phyloP scores from a whole-genome alignment of 495 filamentous ascomycete species.

The Trichoderma orchidacearum region DNA sequence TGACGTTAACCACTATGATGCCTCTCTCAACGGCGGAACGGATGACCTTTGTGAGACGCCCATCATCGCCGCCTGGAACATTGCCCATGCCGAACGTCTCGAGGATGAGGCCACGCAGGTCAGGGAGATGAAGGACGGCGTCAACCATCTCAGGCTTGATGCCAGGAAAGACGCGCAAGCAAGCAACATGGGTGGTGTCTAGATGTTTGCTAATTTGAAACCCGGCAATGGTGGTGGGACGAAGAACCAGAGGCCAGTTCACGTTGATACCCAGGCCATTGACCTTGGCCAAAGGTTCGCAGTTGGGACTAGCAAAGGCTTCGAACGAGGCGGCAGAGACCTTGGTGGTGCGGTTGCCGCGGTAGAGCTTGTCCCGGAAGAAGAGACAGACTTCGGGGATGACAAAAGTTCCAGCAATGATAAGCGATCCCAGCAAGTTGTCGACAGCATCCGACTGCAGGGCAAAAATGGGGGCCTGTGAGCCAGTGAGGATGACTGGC shows the following conservation, averaged over 20 bases:
- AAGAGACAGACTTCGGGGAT: constrained; percentile 94
- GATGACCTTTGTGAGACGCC: constrained; percentile 69
- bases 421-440: constrained; percentile 82
- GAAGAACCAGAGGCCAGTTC: constrained; percentile 67
- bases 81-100: constrained; percentile 97
- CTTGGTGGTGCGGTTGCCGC: constrained; percentile 84
- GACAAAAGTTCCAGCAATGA: constrained; percentile 91
- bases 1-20: constrained; percentile 84
- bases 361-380: constrained; percentile 87
- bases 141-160: constrained; percentile 94
- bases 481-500: constrained; percentile 81
- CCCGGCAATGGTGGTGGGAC: constrained; percentile 56
- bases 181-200: constrained; percentile 81
- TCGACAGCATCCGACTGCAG: constrained; percentile 93
- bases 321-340: constrained; percentile 74
- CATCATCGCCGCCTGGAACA: constrained; percentile 74
- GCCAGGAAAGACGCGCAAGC: constrained; percentile 87
- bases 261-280: constrained; percentile 71
- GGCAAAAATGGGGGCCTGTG: constrained; percentile 84
- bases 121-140: constrained; percentile 65
- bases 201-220: constrained; percentile 69
- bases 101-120: constrained; percentile 70
- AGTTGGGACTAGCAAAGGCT: constrained; percentile 81
- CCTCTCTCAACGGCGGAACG: constrained; percentile 63
- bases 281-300: constrained; percentile 63